These are phyloP conservation scores for Myriosclerotinia curreyana DNA, from an alignment of 2,329 filamentous ascomycete species.

Conservation along the genomic window DNA sequence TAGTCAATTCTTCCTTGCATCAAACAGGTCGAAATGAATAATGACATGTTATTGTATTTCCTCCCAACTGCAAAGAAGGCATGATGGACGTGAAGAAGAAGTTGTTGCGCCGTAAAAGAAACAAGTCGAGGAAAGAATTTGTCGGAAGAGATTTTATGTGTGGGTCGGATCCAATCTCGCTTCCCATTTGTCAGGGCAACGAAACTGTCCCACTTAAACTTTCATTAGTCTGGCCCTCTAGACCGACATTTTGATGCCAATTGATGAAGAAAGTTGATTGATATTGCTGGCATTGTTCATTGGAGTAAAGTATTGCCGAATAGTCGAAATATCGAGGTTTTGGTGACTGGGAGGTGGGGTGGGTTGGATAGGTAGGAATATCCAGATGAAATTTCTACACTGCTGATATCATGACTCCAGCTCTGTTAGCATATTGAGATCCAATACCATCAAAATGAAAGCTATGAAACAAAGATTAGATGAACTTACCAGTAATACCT, in stretches of 20 bases:
- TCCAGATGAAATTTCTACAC: background rate
- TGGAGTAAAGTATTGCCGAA: background rate
- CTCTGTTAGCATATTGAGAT: background rate
- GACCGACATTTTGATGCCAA: background rate
- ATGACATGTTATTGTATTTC: background rate
- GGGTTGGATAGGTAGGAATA: background rate
- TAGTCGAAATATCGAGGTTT: background rate
- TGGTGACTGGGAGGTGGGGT: no score
- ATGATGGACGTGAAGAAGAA: background rate
- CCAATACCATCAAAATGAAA: background rate
- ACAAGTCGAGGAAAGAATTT: background rate
- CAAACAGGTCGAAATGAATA: background rate
- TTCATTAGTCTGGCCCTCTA: background rate
- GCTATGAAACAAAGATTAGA: background rate
- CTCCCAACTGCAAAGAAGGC: background rate
- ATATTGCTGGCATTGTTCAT: background rate
- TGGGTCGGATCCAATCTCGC: slow-evolving; percentile 4
- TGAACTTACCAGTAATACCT: background rate
- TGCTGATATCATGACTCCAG: background rate
- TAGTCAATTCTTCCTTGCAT: background rate
- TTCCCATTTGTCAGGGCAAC: slow-evolving; percentile 18
- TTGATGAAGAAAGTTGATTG: background rate
- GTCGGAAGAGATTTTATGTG: slow-evolving; percentile 15
- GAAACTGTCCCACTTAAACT: background rate
- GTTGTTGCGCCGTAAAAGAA: background rate